Evolutionary conservation across 495 filamentous ascomycete genomes (phyloP), one percentile per base, ranked within the genome.

Genomic region (Neurospora sp.): DNA sequence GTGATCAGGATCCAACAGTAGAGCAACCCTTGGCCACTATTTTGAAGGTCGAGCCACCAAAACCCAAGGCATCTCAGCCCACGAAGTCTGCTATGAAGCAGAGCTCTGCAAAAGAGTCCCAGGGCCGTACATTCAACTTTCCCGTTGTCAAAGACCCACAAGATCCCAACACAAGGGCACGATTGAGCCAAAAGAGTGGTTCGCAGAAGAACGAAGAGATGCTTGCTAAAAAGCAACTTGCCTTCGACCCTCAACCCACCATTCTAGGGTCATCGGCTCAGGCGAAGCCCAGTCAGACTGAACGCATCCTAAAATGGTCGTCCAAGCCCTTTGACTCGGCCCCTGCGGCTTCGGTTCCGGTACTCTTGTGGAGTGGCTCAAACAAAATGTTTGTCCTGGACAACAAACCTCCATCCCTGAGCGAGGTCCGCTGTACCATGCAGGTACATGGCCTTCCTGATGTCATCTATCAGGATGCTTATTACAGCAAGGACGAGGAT

Each of bases 401-500:
- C 37, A 76, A 78, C 35, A 44, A 70, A 12, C 81, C 86, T 22
- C 86, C 86, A 0, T 79, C 82, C 7, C 69, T 31, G 3, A 69
- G 74, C 59, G 84, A 82, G 44, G 80, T 87, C 1, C 68, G 79
- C 8, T 83, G 81, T n/a, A 84, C 82, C 14, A 82, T 87, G 81
- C 75, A 82, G 61, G 77, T 69, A 39, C 80, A 76, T 74, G 81
- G 75, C 76, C 77, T 83, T 6, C 85, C 85, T 2, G 75, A 74
- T 59, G 84, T 92, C 31, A 86, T 97, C 68, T 96, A 98, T 74
- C 92, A 93, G 78, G 91, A 94, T 76, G 90, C 94, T 17, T 94
- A 90, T 76, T 98, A 97, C 76, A 92, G 93, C 73, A 84, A 93
- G n/a, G 92, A 95, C 70, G 85, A 81, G 70, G 96, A 99, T 82